phyloP scores from a whole-genome alignment of 345 rosid genomes.

The Salix suchowensis region DNA sequence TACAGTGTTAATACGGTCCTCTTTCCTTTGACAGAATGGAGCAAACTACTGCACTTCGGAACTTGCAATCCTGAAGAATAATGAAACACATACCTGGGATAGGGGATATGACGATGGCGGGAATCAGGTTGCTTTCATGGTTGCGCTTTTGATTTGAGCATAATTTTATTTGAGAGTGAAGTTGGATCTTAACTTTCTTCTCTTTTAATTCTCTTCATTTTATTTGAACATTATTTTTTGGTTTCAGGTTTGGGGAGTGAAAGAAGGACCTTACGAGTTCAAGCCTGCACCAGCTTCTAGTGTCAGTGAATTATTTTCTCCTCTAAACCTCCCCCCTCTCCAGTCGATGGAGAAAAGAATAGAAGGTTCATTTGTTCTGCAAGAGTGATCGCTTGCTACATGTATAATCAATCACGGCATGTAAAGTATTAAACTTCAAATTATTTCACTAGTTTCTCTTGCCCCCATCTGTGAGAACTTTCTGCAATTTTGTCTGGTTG shows the following conservation, averaged over 20 bases:
- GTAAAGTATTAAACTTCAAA: slow-evolving; percentile 7
- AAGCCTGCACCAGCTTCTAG: slow-evolving; percentile 65
- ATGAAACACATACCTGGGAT: slow-evolving; percentile 86
- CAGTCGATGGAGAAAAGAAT: slow-evolving; percentile 60
- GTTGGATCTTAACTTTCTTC: not conserved
- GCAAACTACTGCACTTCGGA: slow-evolving; percentile 78
- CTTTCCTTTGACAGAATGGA: slow-evolving; percentile 45
- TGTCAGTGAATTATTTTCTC: slow-evolving; percentile 44
- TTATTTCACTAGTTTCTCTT: not conserved
- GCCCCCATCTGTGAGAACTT: not conserved
- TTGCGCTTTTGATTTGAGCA: not conserved
- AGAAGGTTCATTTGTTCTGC: slow-evolving; percentile 75
- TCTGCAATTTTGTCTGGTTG: not conserved
- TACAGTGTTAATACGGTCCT: not conserved
- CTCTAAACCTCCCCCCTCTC: slow-evolving; percentile 46
- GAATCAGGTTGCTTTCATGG: slow-evolving; percentile 52
- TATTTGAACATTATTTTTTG: not conserved
- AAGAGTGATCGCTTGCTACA: slow-evolving; percentile 38
- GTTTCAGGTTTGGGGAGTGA: slow-evolving; percentile 84
- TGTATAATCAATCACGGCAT: not conserved
- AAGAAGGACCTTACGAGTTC: slow-evolving; percentile 73
- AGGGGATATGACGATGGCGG: slow-evolving; percentile 73
- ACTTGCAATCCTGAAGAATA: slow-evolving; percentile 72
- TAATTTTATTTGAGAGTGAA: not conserved
- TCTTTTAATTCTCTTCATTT: not conserved